Evolutionary conservation across 805 yeast species (phyloP).

Genomic region (Jamesozyma piceae): DNA sequence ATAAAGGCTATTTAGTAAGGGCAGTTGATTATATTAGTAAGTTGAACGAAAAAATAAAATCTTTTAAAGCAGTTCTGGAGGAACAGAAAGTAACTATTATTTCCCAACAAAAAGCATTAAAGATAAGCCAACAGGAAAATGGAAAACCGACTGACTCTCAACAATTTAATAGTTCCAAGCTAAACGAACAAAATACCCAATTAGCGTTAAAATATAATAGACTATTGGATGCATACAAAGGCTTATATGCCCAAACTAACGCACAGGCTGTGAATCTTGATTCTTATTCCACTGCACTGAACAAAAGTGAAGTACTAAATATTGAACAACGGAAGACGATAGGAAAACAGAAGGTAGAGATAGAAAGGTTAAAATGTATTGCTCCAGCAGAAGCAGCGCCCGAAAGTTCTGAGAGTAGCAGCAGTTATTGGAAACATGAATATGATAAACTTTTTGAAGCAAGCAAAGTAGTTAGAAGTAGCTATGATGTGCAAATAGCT

Average conservation of each 20-base stretch:
- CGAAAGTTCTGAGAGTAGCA: background rate
- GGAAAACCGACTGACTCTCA: background rate
- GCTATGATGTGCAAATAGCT: slow-evolving; percentile 1
- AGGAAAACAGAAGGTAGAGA: background rate
- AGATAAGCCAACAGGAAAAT: background rate
- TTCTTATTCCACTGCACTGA: background rate
- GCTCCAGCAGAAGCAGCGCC: too few relatives aligned
- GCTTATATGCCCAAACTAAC: background rate
- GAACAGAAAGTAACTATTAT: background rate
- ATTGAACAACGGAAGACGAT: background rate
- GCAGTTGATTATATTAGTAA: slow-evolving; percentile 4
- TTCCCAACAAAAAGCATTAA: background rate
- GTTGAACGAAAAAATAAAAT: background rate
- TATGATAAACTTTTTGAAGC: slow-evolving; percentile 1
- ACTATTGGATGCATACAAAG: slow-evolving; percentile 2
- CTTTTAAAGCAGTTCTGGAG: background rate
- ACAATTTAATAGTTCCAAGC: background rate
- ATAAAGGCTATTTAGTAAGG: background rate
- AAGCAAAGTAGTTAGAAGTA: background rate
- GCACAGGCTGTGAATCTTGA: background rate
- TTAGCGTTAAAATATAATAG: slow-evolving; percentile 2
- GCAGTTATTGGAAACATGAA: slow-evolving; percentile 4
- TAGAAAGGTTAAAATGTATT: background rate
- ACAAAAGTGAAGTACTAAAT: background rate
- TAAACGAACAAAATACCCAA: background rate